phyloP scores from a whole-genome alignment of 2,329 filamentous ascomycete genomes.

The Dactylonectria macrodidyma region DNA sequence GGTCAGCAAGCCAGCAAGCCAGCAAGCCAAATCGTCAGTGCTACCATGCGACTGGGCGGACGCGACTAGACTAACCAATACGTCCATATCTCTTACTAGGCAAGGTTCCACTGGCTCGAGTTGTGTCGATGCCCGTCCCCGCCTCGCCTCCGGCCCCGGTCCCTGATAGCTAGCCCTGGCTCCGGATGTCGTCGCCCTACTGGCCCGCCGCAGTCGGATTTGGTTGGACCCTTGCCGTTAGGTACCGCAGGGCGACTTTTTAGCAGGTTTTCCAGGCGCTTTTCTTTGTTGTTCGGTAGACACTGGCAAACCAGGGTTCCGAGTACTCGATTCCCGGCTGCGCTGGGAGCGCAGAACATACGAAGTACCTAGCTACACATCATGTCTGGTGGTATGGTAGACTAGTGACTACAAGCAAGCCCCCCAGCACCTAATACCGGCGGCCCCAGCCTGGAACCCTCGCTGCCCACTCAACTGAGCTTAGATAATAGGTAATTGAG shows the following conservation, averaged over 20 bases:
- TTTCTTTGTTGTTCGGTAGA: too few species aligned
- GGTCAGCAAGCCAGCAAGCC: constrained; percentile 9
- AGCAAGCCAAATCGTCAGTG: constrained; percentile 1
- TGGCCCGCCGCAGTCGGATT: constrained; percentile 7
- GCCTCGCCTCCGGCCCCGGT: constrained; percentile 39
- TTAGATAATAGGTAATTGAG: too few species aligned
- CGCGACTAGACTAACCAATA: constrained; percentile 31
- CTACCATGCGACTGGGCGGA: constrained; percentile 20
- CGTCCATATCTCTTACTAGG: constrained; percentile 28
- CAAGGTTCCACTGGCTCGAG: constrained; percentile 38
- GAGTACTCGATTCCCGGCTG: constrained; percentile 31
- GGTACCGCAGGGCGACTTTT: constrained; percentile 27
- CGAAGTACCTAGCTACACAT: not conserved
- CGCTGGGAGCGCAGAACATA: constrained; percentile 16
- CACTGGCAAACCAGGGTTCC: constrained; percentile 35
- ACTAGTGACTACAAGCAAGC: not conserved
- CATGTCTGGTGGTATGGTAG: constrained; percentile 20
- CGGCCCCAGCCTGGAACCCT: not conserved
- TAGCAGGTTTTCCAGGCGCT: constrained; percentile 5
- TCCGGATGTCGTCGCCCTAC: constrained; percentile 17
- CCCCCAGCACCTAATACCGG: not conserved
- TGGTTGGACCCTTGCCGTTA: constrained; percentile 24
- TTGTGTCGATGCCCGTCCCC: constrained; percentile 43
- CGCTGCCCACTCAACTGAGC: constrained; percentile 11
- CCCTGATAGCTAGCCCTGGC: constrained; percentile 33